These are phyloP conservation scores for Calycina herbarum DNA, from an alignment of 2,329 filamentous ascomycete genomes.

Conservation along the genomic window DNA sequence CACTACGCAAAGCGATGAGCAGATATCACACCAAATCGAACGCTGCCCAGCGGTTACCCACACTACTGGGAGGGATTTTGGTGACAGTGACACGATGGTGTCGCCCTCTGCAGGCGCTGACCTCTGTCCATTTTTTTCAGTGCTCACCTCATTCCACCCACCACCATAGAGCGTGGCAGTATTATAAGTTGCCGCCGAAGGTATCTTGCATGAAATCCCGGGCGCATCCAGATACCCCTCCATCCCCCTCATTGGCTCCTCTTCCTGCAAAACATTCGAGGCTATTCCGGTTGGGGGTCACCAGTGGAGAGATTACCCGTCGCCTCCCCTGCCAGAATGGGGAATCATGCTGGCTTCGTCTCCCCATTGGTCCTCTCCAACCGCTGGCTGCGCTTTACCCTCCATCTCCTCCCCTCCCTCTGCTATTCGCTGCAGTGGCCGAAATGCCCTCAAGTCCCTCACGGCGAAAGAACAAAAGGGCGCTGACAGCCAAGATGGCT, in stretches of 20 bases:
- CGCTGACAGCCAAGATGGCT: constrained; percentile 17
- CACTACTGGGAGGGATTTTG: neutral
- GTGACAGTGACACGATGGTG: neutral
- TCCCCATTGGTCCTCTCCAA: constrained; percentile 9
- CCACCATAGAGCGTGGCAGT: neutral
- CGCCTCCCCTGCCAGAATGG: neutral
- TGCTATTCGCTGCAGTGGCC: neutral
- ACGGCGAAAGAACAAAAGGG: constrained; percentile 11
- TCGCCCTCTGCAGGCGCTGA: neutral
- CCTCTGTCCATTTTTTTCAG: neutral
- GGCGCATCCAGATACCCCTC: neutral
- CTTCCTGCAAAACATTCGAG: neutral
- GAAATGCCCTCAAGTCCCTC: neutral
- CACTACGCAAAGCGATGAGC: neutral
- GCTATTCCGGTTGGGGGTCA: constrained; percentile 9
- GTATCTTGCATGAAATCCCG: neutral
- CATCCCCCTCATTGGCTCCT: neutral
- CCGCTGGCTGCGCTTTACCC: constrained; percentile 8
- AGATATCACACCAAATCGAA: neutral
- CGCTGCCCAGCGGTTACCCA: neutral
- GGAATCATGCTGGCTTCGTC: neutral
- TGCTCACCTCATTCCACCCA: neutral
- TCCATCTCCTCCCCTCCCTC: constrained; percentile 4
- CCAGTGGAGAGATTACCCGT: constrained; percentile 5
- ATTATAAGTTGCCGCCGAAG: neutral